phyloP scores from a whole-genome alignment of 192 early-diverging fungal genomes.

The Pecoramyces ruminantium region DNA sequence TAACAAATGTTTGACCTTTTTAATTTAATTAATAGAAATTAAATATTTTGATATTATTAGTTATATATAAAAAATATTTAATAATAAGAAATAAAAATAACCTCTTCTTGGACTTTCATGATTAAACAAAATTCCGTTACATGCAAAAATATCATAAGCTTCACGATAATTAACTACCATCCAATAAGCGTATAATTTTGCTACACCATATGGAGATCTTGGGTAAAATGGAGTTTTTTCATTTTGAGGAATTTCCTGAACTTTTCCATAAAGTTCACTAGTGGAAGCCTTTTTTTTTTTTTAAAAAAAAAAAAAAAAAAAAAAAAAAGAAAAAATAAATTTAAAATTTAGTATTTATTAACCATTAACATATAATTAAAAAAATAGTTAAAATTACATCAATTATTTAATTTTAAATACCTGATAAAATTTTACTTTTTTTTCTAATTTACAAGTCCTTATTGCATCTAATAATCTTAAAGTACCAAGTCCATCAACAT shows the following conservation, averaged over 20 bases:
- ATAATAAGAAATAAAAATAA: too few relatives aligned
- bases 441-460: conserved; percentile 49
- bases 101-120: conserved; percentile 60
- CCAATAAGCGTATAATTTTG: conserved; percentile 68
- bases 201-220: conserved; percentile 61
- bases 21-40: too few relatives aligned
- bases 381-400: too few relatives aligned
- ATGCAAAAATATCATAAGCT: conserved; percentile 59
- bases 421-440: conserved; percentile 18
- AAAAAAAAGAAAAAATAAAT: too few relatives aligned
- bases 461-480: conserved; percentile 64
- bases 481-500: conserved; percentile 63
- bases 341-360: too few relatives aligned
- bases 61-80: not conserved
- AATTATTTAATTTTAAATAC: too few relatives aligned
- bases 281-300: conserved; percentile 51
- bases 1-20: conserved; percentile 52
- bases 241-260: conserved; percentile 53
- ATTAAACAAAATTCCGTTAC: conserved; percentile 67
- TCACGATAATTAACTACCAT: conserved; percentile 66
- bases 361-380: too few relatives aligned
- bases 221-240: conserved; percentile 71
- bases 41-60: not conserved
- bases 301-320: too few relatives aligned
- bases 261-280: conserved; percentile 62